These are phyloP conservation scores for Zoysia pacifica DNA, from an alignment of 176 grass and related monocot genomes.

Conservation along the genomic window DNA sequence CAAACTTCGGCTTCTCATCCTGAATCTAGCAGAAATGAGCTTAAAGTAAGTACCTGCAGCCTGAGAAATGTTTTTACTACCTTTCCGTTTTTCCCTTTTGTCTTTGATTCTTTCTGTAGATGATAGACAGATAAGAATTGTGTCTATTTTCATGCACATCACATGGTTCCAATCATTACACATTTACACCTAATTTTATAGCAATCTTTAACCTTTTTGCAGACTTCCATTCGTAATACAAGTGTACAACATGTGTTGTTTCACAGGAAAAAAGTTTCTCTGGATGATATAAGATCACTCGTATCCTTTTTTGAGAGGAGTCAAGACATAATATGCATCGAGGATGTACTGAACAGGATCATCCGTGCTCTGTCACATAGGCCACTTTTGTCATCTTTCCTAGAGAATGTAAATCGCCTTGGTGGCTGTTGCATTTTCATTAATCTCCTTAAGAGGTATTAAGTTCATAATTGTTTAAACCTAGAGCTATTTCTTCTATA, in stretches of 20 bases:
- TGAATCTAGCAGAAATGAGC: slow-evolving; percentile 96
- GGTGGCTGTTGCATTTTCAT: slow-evolving; percentile 93
- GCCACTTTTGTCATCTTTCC: slow-evolving; percentile 69
- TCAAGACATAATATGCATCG: slow-evolving; percentile 87
- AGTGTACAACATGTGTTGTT: not conserved
- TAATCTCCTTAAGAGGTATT: slow-evolving; percentile 94
- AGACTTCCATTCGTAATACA: not conserved
- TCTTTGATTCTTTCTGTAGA: not conserved
- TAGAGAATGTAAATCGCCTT: slow-evolving; percentile 80
- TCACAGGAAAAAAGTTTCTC: slow-evolving; percentile 72
- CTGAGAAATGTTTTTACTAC: not conserved
- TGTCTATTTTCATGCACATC: not conserved
- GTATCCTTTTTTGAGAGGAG: slow-evolving; percentile 93
- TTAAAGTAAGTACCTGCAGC: slow-evolving; percentile 53
- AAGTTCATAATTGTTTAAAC: not conserved
- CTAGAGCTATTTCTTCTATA: not conserved
- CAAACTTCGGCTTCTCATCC: slow-evolving; percentile 82
- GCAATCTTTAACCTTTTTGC: not conserved
- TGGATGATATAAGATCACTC: slow-evolving; percentile 76
- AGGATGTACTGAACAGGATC: slow-evolving; percentile 91
- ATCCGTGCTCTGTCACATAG: slow-evolving; percentile 81
- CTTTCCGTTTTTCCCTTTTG: not conserved
- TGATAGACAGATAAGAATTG: not conserved
- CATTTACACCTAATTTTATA: not conserved
- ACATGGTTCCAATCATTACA: not conserved